These are phyloP conservation scores for Cytidiella melzeri DNA, from an alignment of 768 basidiomycete species.

Conservation along the genomic window DNA sequence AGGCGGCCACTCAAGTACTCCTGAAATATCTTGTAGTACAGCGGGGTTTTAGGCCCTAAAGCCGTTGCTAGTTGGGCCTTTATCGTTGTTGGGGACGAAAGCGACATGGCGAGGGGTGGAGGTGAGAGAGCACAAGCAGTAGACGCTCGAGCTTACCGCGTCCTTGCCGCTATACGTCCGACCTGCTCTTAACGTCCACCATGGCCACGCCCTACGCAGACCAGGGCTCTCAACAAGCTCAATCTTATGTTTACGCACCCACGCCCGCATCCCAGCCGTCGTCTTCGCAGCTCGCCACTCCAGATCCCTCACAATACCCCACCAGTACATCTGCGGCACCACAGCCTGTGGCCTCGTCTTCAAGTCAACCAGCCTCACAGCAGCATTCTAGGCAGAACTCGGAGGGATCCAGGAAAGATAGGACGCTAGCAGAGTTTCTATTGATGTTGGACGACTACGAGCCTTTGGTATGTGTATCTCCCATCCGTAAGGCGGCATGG, in stretches of 20 bases:
- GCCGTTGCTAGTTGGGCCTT: conserved; percentile 59
- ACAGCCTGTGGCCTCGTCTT: conserved; percentile 9
- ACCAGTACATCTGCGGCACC: conserved; percentile 17
- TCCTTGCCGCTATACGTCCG: conserved; percentile 1
- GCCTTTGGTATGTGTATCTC: conserved; percentile 60
- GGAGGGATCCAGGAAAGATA: conserved; percentile 82
- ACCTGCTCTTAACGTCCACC: not conserved
- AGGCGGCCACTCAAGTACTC: conserved; percentile 61
- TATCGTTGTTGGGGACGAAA: conserved; percentile 68
- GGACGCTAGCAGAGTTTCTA: conserved; percentile 88
- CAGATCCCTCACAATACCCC: conserved; percentile 15
- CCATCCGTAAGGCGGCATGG: not conserved
- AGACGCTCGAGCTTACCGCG: not conserved
- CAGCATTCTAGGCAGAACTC: conserved; percentile 49
- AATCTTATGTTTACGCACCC: conserved; percentile 12
- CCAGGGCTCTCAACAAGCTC: conserved; percentile 5
- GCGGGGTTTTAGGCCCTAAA: conserved; percentile 52
- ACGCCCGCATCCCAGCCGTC: not conserved
- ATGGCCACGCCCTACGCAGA: conserved; percentile 13
- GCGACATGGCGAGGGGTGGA: conserved; percentile 44
- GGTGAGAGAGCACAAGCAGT: too few species aligned
- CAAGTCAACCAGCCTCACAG: conserved; percentile 10
- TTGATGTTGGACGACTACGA: conserved; percentile 96
- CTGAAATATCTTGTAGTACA: conserved; percentile 60
- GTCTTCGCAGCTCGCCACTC: conserved; percentile 11